Base-by-base conservation (phyloP, 441 rosid genomes). In the Raphanus hybrid region DNA sequence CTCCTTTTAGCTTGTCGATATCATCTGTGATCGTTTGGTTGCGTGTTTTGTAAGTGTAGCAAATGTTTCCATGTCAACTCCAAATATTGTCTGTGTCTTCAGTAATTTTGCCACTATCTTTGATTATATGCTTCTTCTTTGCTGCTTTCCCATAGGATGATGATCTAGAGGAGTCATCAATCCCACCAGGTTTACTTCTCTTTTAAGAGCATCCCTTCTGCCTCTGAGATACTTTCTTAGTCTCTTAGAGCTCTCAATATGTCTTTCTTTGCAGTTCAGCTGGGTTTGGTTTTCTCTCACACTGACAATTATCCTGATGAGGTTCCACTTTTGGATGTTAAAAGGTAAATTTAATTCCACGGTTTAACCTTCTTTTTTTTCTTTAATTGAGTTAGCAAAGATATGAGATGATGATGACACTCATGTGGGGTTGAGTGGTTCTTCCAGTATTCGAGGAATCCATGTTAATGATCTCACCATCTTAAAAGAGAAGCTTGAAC, bases 261-360 rank as follows among this genome's bases (percentile, higher is more conserved):
- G 34, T 29, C 68, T 67, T 67, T 79, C 32, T 79, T 91, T 45
- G 87, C 97, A 96, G 99, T 89, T 87, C 83, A 85, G 85, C 84
- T 96, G 69, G 99, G 85, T 80, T 86, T 93, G 83, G 80, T 93
- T 84, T 96, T 96, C 84, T 84, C 97, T 0, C 99, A 96, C 86
- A 87, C 94, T 12, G 93, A 90, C 80, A 89, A 87, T 67, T 93
- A 96, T 75, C 99, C 99, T 0, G 99, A 96, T 66, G 97, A 92
- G 73, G 87, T 88, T 73, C 98, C 97, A 3, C 92, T 91, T 68
- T 75, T 93, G 76, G 87, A 88, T 80, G 90, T 89, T 34, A 90
- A 79, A 82, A 93, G 96, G 99, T 93, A 3, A 23, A 10, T 43
- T 35, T 35, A 34, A 65, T 85, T 77, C 39, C 74, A 50, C 59